Evolutionary conservation across 352 stramenopile genomes (phyloP).

Genomic region (Phytopythium delawarense): DNA sequence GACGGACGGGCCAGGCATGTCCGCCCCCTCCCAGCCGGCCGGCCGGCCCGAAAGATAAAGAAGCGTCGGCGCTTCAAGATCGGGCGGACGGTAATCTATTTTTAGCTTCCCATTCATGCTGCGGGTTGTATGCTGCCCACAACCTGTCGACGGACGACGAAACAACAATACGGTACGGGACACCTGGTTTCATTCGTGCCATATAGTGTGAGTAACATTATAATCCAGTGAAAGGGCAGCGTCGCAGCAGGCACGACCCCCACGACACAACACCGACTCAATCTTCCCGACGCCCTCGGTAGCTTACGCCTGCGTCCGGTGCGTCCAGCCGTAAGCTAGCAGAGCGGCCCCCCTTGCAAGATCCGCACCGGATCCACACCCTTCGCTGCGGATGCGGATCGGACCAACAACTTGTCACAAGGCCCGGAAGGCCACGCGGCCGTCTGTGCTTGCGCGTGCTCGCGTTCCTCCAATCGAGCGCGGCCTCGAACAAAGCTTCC

Average conservation of each 20-base stretch:
- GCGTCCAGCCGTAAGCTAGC: too few species aligned
- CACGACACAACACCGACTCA: too few species aligned
- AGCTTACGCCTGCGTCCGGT: neutral
- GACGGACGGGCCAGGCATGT: neutral
- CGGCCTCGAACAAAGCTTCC: neutral
- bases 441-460: too few species aligned
- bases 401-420: too few species aligned
- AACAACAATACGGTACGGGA: neutral
- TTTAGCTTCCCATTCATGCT: neutral
- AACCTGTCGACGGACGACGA: constrained; percentile 1
- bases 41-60: neutral
- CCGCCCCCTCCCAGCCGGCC: constrained; percentile 5
- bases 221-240: too few species aligned
- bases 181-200: neutral
- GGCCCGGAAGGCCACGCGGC: too few species aligned
- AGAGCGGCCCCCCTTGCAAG: too few species aligned
- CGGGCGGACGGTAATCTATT: neutral
- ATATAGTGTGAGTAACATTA: constrained; percentile 4
- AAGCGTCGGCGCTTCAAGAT: constrained; percentile 1
- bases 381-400: too few species aligned
- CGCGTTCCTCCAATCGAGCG: too few species aligned
- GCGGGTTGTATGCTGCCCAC: neutral
- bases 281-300: too few species aligned
- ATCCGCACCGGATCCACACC: too few species aligned
- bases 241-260: too few species aligned